phyloP scores from a whole-genome alignment of 106 monocot genomes.

The Apostasia ramifera region DNA sequence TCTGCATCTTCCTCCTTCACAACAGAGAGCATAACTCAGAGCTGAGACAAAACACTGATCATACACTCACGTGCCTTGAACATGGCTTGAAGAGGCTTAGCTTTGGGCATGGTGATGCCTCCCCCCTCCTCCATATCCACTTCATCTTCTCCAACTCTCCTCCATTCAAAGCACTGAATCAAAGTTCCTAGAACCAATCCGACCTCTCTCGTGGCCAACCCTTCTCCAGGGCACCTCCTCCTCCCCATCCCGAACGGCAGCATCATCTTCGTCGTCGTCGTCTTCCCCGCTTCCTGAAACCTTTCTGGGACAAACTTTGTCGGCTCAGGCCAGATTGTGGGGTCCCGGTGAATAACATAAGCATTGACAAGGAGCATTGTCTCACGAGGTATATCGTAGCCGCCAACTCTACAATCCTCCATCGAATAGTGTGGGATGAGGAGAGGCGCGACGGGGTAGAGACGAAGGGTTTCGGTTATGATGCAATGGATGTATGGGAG shows the following conservation, averaged over 20 bases:
- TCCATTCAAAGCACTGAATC: constrained; percentile 23
- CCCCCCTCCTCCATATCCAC: constrained; percentile 11
- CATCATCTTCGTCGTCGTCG: not conserved
- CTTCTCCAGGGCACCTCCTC: constrained; percentile 15
- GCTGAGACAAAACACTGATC: not conserved
- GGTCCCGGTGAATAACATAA: constrained; percentile 6
- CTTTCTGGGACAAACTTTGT: constrained; percentile 3
- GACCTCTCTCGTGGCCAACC: constrained; percentile 7
- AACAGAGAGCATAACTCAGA: not conserved
- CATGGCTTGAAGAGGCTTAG: constrained; percentile 4
- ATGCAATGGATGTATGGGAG: constrained; percentile 8
- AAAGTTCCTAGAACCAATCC: constrained; percentile 9
- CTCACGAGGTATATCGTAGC: not conserved
- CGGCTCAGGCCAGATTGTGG: not conserved
- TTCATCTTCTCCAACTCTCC: constrained; percentile 5
- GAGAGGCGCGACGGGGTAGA: constrained; percentile 5
- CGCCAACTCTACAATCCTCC: not conserved
- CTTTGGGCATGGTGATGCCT: constrained; percentile 4
- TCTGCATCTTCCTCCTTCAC: too few species aligned
- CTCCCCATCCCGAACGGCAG: constrained; percentile 17
- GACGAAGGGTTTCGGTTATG: constrained; percentile 6
- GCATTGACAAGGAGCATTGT: constrained; percentile 8
- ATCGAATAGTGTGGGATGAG: constrained; percentile 3
- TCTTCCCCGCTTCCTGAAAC: not conserved
- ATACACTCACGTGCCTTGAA: not conserved